Evolutionary conservation across 2,329 filamentous ascomycete genomes (phyloP), one percentile per base, ranked within the genome.

Genomic region (Fusarium fracticaudum): DNA sequence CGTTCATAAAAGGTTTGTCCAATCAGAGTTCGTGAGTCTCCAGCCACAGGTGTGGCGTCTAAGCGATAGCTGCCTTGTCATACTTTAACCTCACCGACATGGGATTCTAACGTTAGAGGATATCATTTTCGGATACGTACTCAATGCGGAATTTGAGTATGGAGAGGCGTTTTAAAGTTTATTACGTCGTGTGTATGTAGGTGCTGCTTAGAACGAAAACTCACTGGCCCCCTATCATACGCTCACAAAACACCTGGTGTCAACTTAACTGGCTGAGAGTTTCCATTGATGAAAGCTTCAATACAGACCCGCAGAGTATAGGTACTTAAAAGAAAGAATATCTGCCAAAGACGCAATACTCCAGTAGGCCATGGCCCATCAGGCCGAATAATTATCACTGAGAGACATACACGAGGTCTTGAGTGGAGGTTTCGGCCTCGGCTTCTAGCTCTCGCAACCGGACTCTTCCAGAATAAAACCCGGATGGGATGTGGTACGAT

Each of bases 401-500:
- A 58, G 35, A 40, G 41, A n/a, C 41, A 50, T 44, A 58, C 40
- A 60, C 44, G 58, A 68, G 48, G 58, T 47, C 58, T 41, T 40
- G 58, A 37, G 71, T 57, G 60, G 60, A 69, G 64, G 68, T 58
- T 59, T 67, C 48, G 48, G 51, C 54, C 37, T 51, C 43, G 51
- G 51, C 51, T 54, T 54, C n/a, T 51, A 26, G 18, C n/a, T 59
- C 33, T 62, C n/a, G 12, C 58, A 53, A 64, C 44, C 63, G 41
- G 64, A 41, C 29, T 44, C 41, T 55, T 61, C 48, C 40, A 68
- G 66, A 65, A 55, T 40, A 37, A 66, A 58, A 50, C 53, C 40
- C 18, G 55, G 41, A 48, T 29, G 41, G 26, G 50, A 45, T 71
- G 57, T 73, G 71, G 71, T 68, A 61, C 51, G 71, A 74, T 72